Evolutionary conservation across 2,329 filamentous ascomycete genomes (phyloP).

Genomic region (Rutstroemia sp.): DNA sequence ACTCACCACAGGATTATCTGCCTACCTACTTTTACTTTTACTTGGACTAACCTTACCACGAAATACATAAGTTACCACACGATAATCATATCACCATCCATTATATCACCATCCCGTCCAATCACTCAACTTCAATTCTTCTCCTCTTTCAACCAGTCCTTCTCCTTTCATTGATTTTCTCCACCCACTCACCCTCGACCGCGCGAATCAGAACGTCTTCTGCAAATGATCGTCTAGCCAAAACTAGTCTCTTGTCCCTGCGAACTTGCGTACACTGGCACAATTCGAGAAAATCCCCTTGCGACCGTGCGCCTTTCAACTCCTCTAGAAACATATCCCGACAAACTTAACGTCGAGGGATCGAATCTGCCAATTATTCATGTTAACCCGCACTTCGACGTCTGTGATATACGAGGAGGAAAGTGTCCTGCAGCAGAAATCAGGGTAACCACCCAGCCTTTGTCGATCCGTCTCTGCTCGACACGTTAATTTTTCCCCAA

Average conservation of each 20-base stretch:
- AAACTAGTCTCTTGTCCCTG: neutral
- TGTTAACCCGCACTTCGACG: constrained; percentile 17
- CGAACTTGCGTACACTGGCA: neutral
- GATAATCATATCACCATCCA: no score
- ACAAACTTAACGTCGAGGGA: constrained; percentile 15
- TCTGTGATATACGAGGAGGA: constrained; percentile 20
- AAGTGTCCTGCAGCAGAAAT: constrained; percentile 13
- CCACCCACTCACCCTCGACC: neutral
- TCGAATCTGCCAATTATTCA: constrained; percentile 20
- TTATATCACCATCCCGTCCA: no score
- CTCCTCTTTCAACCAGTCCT: neutral
- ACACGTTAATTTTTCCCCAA: constrained; percentile 12
- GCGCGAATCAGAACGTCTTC: neutral
- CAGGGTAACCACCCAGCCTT: constrained; percentile 11
- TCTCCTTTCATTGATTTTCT: neutral
- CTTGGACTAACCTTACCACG: no score
- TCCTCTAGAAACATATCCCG: neutral
- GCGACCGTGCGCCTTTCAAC: neutral
- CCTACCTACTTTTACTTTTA: no score
- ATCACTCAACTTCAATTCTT: neutral
- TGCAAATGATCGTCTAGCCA: neutral
- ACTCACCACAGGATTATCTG: no score
- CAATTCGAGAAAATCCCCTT: neutral
- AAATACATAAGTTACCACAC: no score
- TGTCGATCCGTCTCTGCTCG: neutral